Evolutionary conservation across 768 basidiomycete genomes (phyloP), one percentile per base, ranked within the genome.

Genomic region (Trametes maxima): DNA sequence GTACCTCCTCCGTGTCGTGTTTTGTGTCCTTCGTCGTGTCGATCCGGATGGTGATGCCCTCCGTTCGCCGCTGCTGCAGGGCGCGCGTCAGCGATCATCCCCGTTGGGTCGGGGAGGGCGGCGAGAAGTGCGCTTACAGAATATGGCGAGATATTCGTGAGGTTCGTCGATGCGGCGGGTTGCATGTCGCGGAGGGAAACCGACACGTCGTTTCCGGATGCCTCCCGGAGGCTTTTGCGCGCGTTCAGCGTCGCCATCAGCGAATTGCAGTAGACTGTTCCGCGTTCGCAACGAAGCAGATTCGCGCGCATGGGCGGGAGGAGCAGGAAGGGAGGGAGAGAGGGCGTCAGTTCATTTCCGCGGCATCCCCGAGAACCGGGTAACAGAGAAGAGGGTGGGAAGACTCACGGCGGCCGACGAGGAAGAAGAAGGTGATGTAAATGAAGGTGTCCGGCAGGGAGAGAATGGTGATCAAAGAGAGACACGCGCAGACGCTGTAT

Each of bases 361-460:
- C 14, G 40, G 2, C 44, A 45, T n/a, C n/a, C 10, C 44, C n/a
- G n/a, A 49, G 47, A 5, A 35, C 14, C 28, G n/a, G 33, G 46
- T 17, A 28, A 25, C 39, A 40, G 43, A 36, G 8, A 12, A 73
- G 40, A 10, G n/a, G 46, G 12, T 21, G 44, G 44, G 44, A 45
- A 19, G 19, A 65, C 78, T 61, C 66, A 82, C 82, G 68, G 64
- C 82, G 78, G 63, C 83, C 82, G 33, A 84, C 73, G 56, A 78
- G 77, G 73, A 85, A 83, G 71, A 82, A 85, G 71, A 85, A 85
- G 45, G 80, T 78, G 36, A 83, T 83, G 68, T 85, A 85, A 49
- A 84, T 80, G 59, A 85, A 74, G 3, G 82, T 82, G 39, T 79
- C 68, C 13, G 78, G 79, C 72, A 78, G 80, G 3, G 77, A 70